A percentile compares a stretch with the other conserved stretches of the same genome.
Evolutionary conservation across 2,329 filamentous ascomycete genomes (phyloP).

Genomic region (Dactylellina sp.): DNA sequence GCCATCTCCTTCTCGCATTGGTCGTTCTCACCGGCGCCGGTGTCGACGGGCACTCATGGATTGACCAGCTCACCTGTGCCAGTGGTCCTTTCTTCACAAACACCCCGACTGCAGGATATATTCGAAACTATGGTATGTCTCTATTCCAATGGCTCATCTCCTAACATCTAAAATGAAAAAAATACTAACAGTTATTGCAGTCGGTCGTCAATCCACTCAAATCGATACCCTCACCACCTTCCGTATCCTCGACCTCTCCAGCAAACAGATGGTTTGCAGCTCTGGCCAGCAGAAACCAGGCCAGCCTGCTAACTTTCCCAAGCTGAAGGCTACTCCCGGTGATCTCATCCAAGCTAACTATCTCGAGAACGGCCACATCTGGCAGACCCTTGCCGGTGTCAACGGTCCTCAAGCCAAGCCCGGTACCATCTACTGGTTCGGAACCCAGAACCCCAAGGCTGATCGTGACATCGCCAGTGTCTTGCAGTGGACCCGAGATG

Average conservation of each 20-base stretch:
- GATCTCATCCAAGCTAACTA: conserved; percentile 57
- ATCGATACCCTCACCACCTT: conserved; percentile 50
- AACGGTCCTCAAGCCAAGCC: conserved; percentile 46
- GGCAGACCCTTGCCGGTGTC: conserved; percentile 40
- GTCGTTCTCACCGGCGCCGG: conserved; percentile 26
- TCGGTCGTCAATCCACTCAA: conserved; percentile 48
- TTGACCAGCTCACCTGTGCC: conserved; percentile 57
- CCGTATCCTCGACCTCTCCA: conserved; percentile 50
- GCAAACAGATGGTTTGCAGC: conserved; percentile 43
- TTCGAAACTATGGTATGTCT: conserved; percentile 55
- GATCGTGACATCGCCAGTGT: conserved; percentile 57
- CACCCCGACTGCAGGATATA: conserved; percentile 44
- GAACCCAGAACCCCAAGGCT: conserved; percentile 53
- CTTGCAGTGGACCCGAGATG: conserved; percentile 78
- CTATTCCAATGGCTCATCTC: not conserved
- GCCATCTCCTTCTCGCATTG: conserved; percentile 22
- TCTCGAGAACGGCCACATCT: conserved; percentile 60
- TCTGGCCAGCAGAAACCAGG: conserved; percentile 33
- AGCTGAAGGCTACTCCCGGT: conserved; percentile 58
- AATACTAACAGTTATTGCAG: conserved; percentile 32
- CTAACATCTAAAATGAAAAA: not conserved
- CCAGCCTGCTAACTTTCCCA: conserved; percentile 43
- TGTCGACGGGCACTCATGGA: conserved; percentile 43
- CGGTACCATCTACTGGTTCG: conserved; percentile 59
- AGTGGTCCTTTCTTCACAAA: conserved; percentile 42